Conservation (phyloP, 345 rosid genomes). For the Eucalyptus cloeziana region DNA sequence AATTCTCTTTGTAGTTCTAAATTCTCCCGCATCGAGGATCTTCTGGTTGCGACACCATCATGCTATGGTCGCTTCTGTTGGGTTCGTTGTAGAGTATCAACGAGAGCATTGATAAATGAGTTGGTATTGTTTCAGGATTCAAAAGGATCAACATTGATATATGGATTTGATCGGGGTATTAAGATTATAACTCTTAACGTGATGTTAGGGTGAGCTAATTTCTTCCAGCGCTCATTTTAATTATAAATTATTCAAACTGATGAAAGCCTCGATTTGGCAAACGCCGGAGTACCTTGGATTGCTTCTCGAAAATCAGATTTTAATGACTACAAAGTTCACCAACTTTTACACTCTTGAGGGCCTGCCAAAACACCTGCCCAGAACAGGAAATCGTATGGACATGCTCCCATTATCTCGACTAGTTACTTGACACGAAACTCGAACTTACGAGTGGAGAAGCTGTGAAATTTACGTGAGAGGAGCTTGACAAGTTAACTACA, state of each 20-base stretch:
- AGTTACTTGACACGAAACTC: not conserved
- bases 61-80: not conserved
- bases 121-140: not conserved
- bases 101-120: not conserved
- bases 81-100: not conserved
- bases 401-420: not conserved
- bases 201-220: not conserved
- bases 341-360: not conserved
- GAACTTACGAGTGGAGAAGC: not conserved
- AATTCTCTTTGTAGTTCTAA: not conserved
- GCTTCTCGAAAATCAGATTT: not conserved
- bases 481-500: not conserved
- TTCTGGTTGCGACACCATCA: not conserved
- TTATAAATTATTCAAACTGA: not conserved
- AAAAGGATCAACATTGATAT: not conserved
- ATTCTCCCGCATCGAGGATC: not conserved
- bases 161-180: not conserved
- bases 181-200: not conserved
- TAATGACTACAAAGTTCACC: not conserved
- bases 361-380: not conserved
- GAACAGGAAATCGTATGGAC: not conserved
- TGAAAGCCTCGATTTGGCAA: not conserved
- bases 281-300: not conserved
- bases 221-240: not conserved
- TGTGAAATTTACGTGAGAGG: not conserved